phyloP scores from a whole-genome alignment of 2,329 filamentous ascomycete species.

The Lasiodiplodia citricola region DNA sequence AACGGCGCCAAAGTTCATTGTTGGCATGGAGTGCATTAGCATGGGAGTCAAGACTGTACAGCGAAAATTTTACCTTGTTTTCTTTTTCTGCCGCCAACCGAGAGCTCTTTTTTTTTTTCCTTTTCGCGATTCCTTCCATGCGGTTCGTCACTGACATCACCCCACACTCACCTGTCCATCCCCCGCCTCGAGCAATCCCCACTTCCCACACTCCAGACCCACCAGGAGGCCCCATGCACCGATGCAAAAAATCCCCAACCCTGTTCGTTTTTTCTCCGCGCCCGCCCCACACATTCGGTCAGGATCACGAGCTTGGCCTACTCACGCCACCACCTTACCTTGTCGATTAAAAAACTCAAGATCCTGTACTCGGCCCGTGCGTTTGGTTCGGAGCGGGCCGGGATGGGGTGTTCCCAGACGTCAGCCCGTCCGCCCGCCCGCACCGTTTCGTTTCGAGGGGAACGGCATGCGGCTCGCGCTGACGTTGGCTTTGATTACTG shows the following conservation, averaged over 20 bases:
- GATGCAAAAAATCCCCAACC: neutral
- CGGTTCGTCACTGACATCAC: neutral
- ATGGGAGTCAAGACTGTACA: neutral
- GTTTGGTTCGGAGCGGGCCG: neutral
- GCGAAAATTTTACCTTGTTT: neutral
- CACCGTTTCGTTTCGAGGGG: neutral
- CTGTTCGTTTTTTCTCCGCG: neutral
- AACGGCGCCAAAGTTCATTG: neutral
- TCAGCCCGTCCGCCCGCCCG: neutral
- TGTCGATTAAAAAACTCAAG: neutral
- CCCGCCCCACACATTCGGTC: neutral
- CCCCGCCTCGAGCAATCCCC: neutral
- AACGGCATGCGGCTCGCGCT: no score
- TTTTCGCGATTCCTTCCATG: neutral
- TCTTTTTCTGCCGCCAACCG: neutral
- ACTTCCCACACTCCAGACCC: neutral
- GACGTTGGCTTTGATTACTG: no score
- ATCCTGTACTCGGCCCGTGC: neutral
- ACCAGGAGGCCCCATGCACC: neutral
- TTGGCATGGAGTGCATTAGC: neutral
- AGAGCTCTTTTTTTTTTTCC: neutral
- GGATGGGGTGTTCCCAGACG: neutral
- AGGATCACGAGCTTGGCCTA: neutral
- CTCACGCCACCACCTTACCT: neutral
- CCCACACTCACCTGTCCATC: neutral